phyloP scores from a whole-genome alignment of 23 red algal species.

The Chondrus crispus region DNA sequence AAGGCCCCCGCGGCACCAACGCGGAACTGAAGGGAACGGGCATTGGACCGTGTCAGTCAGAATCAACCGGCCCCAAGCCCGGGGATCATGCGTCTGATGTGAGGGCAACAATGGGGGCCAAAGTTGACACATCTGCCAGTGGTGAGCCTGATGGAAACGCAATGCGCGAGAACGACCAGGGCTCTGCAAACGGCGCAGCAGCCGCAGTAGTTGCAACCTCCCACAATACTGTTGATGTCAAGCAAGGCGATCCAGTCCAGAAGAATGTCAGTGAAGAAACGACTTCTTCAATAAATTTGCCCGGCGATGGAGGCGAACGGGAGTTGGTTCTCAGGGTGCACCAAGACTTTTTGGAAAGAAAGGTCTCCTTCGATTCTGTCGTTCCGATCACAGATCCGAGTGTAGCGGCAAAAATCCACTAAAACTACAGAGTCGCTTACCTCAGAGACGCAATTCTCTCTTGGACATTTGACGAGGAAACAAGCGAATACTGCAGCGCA shows the following conservation, averaged over 20 bases:
- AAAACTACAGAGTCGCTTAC: conserved; percentile 53
- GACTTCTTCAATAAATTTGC: conserved; percentile 28
- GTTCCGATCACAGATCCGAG: conserved; percentile 34
- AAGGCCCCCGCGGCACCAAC: neutral
- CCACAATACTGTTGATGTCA: neutral
- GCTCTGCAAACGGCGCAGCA: neutral
- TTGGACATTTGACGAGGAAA: conserved; percentile 25
- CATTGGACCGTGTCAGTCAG: neutral
- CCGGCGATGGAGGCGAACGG: neutral
- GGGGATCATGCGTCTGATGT: too few species aligned
- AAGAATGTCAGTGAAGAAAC: conserved; percentile 37
- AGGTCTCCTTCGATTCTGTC: conserved; percentile 27
- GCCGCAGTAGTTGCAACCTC: neutral
- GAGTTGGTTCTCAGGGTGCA: neutral
- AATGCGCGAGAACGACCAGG: neutral
- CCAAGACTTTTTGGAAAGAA: conserved; percentile 29
- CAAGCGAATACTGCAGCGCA: conserved; percentile 25
- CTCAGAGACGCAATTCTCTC: conserved; percentile 41
- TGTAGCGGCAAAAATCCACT: conserved; percentile 39
- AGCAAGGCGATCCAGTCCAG: neutral
- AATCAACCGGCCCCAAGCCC: neutral
- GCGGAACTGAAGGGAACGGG: neutral
- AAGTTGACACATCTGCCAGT: neutral
- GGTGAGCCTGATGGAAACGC: neutral
- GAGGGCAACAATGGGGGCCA: too few species aligned